phyloP scores from a whole-genome alignment of 495 filamentous ascomycete genomes.

The Chaetomidium leptoderma region DNA sequence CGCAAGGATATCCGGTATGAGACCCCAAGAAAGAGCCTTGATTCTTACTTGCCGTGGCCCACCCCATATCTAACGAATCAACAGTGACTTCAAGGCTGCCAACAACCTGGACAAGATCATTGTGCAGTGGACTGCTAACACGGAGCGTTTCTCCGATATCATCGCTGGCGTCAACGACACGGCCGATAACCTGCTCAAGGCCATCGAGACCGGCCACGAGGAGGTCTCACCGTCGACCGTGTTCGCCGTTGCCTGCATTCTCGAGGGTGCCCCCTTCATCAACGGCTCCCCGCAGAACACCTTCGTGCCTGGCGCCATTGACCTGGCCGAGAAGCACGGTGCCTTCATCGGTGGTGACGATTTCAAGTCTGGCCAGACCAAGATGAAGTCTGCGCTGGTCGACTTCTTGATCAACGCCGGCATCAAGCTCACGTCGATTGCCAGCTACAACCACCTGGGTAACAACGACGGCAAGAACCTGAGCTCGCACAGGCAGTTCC shows the following conservation, averaged over 20 bases:
- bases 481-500: conserved; percentile 95
- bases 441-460: conserved; percentile 98
- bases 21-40: not conserved
- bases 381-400: conserved; percentile 99
- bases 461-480: conserved; percentile 99
- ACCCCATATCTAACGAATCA: not conserved
- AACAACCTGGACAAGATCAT: conserved; percentile 93
- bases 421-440: conserved; percentile 98
- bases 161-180: conserved; percentile 91
- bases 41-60: not conserved
- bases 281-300: conserved; percentile 99
- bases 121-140: conserved; percentile 98
- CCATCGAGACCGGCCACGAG: conserved; percentile 79
- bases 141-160: conserved; percentile 90
- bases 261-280: conserved; percentile 92
- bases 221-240: conserved; percentile 93
- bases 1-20: conserved; percentile 85
- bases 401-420: conserved; percentile 98
- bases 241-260: conserved; percentile 89
- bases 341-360: conserved; percentile 97
- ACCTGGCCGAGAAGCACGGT: conserved; percentile 80
- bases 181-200: conserved; percentile 82
- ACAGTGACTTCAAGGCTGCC: conserved; percentile 80
- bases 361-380: conserved; percentile 99
- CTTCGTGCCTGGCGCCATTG: conserved; percentile 87